Conservation (phyloP, 148 eudicot species). For the Camellia granthamiana region DNA sequence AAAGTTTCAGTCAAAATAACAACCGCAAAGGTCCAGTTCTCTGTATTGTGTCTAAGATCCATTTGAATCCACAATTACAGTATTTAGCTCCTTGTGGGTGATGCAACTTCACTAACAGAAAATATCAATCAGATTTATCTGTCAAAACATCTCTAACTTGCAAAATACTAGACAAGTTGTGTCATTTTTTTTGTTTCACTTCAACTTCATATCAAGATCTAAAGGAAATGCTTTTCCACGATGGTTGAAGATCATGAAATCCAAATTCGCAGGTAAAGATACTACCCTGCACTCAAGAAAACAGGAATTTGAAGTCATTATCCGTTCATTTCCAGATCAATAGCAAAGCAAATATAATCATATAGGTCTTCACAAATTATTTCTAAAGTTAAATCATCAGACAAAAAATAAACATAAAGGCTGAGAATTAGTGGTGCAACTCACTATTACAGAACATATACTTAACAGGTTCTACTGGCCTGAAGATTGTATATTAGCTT, state of each 20-base stretch:
- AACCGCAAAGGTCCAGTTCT: background rate
- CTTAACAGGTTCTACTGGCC: background rate
- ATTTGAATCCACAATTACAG: background rate
- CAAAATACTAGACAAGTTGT: background rate
- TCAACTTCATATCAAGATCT: constrained; percentile 53
- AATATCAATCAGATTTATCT: background rate
- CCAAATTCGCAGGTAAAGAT: constrained; percentile 69
- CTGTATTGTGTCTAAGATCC: too few species aligned
- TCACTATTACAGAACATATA: background rate
- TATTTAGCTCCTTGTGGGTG: background rate
- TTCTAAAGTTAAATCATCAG: background rate
- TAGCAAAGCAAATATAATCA: background rate
- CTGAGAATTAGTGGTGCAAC: background rate
- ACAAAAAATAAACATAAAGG: background rate
- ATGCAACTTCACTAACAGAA: background rate
- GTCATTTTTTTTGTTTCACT: constrained; percentile 22
- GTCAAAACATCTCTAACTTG: background rate
- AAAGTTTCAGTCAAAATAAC: background rate
- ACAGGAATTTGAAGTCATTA: constrained; percentile 3
- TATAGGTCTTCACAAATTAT: too few species aligned
- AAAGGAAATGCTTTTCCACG: constrained; percentile 65
- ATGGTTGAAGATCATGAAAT: constrained; percentile 92
- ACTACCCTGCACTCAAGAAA: constrained; percentile 63
- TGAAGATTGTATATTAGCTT: too few species aligned
- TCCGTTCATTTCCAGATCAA: constrained; percentile 12